Evolutionary conservation across 306 rosid species (phyloP).

Genomic region (Phaseolus lunatus): DNA sequence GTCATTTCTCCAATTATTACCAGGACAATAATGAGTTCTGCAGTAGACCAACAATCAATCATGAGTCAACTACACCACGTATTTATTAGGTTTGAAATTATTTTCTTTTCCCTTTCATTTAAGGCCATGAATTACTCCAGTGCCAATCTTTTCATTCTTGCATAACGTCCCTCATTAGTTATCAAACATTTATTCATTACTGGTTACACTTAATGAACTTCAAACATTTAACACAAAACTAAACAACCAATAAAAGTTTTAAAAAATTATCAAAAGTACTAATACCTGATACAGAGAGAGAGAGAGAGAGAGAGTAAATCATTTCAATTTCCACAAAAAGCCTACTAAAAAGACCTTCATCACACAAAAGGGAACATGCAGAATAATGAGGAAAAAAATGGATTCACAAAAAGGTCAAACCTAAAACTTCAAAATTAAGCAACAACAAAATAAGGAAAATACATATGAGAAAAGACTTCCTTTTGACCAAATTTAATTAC

Average conservation of each 20-base stretch:
- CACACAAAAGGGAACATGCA: constrained; percentile 41
- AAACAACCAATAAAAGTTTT: not conserved
- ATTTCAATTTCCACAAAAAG: constrained; percentile 36
- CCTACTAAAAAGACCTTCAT: not conserved
- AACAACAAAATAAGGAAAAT: constrained; percentile 29
- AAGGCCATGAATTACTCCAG: constrained; percentile 16
- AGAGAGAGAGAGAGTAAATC: not conserved
- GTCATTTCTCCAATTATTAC: constrained; percentile 18
- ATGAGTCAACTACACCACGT: constrained; percentile 27
- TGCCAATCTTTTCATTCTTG: constrained; percentile 9
- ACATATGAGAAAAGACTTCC: not conserved
- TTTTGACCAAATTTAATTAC: not conserved
- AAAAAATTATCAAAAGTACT: constrained; percentile 3
- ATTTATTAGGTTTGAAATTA: not conserved
- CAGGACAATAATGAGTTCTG: constrained; percentile 21
- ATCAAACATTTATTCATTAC: constrained; percentile 32
- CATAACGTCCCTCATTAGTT: not conserved
- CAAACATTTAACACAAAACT: constrained; percentile 3
- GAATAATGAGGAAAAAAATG: constrained; percentile 31
- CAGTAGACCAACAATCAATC: constrained; percentile 30
- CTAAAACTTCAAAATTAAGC: constrained; percentile 50
- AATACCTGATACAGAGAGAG: constrained; percentile 29
- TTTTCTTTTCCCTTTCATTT: not conserved
- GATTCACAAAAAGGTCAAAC: constrained; percentile 41
- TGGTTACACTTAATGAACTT: constrained; percentile 12